Evolutionary conservation across 345 rosid genomes (phyloP).

Genomic region (Rhodamnia rubescens): DNA sequence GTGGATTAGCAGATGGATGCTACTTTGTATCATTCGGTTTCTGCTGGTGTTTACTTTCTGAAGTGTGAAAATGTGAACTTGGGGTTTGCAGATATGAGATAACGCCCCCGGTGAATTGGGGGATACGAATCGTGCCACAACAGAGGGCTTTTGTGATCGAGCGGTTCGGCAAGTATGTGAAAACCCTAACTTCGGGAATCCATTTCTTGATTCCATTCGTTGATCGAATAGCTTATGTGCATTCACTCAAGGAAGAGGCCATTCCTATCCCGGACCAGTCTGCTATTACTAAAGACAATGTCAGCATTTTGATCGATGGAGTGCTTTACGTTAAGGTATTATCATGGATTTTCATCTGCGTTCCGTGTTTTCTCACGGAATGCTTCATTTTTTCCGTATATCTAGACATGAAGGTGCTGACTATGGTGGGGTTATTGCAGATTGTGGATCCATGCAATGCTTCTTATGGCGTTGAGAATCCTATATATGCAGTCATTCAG

Average conservation of each 20-base stretch:
- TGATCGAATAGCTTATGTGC: conserved; percentile 89
- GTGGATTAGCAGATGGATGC: neutral
- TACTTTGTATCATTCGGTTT: neutral
- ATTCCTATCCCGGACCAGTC: conserved; percentile 86
- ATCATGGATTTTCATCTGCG: neutral
- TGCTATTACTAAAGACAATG: conserved; percentile 92
- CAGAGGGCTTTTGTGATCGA: conserved; percentile 80
- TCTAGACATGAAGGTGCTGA: neutral
- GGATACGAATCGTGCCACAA: conserved; percentile 81
- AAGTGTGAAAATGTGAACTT: neutral
- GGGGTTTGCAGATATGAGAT: conserved; percentile 44
- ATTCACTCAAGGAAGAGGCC: conserved; percentile 94
- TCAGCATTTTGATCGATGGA: conserved; percentile 86
- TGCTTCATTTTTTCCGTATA: neutral
- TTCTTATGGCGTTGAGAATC: conserved; percentile 93
- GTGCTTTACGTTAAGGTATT: conserved; percentile 81
- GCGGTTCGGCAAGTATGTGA: conserved; percentile 73
- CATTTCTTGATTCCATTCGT: conserved; percentile 83
- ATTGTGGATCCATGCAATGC: conserved; percentile 82
- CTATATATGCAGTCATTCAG: conserved; percentile 82
- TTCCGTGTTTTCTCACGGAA: neutral
- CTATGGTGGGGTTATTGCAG: conserved; percentile 17
- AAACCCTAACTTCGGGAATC: conserved; percentile 72
- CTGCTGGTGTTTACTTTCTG: neutral
- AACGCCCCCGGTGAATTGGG: conserved; percentile 81